phyloP scores from a whole-genome alignment of 805 yeast genomes.

The Wickerhamomyces pijperi region DNA sequence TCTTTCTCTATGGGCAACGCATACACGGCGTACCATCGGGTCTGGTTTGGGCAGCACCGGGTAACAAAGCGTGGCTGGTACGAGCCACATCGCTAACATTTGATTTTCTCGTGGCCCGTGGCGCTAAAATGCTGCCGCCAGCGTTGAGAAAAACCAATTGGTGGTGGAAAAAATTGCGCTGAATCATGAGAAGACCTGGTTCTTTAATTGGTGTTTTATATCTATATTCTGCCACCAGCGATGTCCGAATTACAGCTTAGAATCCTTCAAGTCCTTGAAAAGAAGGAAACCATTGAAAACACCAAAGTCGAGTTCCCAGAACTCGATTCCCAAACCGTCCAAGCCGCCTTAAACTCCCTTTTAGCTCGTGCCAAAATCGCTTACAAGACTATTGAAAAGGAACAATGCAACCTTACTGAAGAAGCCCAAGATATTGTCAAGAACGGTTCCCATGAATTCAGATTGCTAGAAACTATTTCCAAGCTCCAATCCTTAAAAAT shows the following conservation, averaged over 20 bases:
- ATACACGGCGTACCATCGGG: no score
- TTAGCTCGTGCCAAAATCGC: slow-evolving; percentile 74
- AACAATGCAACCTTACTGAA: slow-evolving; percentile 59
- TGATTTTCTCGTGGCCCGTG: no score
- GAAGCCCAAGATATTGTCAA: slow-evolving; percentile 76
- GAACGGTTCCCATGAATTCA: slow-evolving; percentile 84
- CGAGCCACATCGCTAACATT: no score
- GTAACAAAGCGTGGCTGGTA: no score
- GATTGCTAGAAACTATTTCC: slow-evolving; percentile 67
- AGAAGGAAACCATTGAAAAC: slow-evolving; percentile 53
- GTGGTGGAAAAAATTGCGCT: background rate
- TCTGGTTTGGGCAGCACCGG: background rate
- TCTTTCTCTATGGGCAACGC: no score
- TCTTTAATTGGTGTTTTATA: background rate
- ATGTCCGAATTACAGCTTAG: slow-evolving; percentile 64
- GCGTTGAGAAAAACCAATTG: background rate
- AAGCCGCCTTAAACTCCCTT: slow-evolving; percentile 79
- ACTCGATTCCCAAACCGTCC: slow-evolving; percentile 51
- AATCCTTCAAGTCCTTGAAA: slow-evolving; percentile 55
- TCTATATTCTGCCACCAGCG: background rate
- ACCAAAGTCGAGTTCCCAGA: slow-evolving; percentile 59
- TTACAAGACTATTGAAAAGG: slow-evolving; percentile 64
- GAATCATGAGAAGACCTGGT: background rate
- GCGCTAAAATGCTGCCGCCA: no score
- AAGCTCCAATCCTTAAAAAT: slow-evolving; percentile 74